Evolutionary conservation across 2,329 filamentous ascomycete genomes (phyloP).

Genomic region (Colletotrichum tanaceti): DNA sequence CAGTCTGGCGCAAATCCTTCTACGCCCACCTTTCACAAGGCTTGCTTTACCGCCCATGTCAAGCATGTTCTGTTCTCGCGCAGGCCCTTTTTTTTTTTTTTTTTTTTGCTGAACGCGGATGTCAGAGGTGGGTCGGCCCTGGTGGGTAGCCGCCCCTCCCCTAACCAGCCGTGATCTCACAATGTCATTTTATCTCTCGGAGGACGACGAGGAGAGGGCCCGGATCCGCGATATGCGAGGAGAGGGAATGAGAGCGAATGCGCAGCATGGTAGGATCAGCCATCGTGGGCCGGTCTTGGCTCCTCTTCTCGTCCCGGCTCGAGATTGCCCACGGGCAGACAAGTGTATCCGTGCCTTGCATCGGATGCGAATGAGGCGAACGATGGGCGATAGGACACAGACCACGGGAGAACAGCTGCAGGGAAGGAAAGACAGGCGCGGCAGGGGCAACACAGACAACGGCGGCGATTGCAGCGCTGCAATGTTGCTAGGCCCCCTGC

Average conservation of each 20-base stretch:
- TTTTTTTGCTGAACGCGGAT: conserved; percentile 17
- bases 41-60: conserved; percentile 53
- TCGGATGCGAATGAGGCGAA: conserved; percentile 39
- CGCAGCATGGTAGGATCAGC: conserved; percentile 25
- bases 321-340: conserved; percentile 9
- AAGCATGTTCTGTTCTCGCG: conserved; percentile 37
- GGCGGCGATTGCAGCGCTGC: conserved; percentile 36
- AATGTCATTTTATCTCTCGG: conserved; percentile 33
- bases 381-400: conserved; percentile 37
- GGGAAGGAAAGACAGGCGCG: conserved; percentile 39
- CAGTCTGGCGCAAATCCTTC: conserved; percentile 35
- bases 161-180: conserved; percentile 38
- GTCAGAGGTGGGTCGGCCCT: conserved; percentile 43
- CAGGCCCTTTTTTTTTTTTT: conserved; percentile 32
- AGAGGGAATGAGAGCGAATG: conserved; percentile 21
- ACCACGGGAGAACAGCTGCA: conserved; percentile 41
- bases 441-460: conserved; percentile 40
- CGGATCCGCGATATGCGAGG: conserved; percentile 34
- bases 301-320: conserved; percentile 20
- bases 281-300: conserved; percentile 24
- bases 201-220: conserved; percentile 7
- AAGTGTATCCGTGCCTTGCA: conserved; percentile 37
- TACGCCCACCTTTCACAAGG: conserved; percentile 52
- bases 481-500: conserved; percentile 36
- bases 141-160: conserved; percentile 6